These are phyloP conservation scores for Dendrobium nobile DNA, from an alignment of 106 monocot genomes.

Conservation along the genomic window DNA sequence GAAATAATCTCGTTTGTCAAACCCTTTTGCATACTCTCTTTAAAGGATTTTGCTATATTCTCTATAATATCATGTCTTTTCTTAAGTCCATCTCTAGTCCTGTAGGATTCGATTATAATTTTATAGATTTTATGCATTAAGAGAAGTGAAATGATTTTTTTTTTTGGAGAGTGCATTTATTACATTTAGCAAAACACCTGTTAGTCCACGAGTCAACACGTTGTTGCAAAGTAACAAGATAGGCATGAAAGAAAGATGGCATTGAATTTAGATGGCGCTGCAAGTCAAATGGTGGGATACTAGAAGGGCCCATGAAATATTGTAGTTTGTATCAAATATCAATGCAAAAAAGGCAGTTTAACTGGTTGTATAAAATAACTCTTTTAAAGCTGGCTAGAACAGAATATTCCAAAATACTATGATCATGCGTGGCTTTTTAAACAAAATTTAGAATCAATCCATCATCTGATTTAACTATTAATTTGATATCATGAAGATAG, in stretches of 20 bases:
- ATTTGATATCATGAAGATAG: neutral
- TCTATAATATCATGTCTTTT: neutral
- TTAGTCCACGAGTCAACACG: neutral
- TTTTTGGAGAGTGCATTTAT: neutral
- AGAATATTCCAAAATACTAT: neutral
- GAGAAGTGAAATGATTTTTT: neutral
- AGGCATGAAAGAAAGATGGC: neutral
- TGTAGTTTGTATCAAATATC: neutral
- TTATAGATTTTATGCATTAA: neutral
- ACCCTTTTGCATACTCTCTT: neutral
- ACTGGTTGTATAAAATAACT: neutral
- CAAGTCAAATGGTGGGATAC: neutral
- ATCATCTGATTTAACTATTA: neutral
- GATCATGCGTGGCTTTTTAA: neutral
- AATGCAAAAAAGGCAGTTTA: neutral
- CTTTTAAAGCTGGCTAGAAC: neutral
- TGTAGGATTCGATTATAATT: neutral
- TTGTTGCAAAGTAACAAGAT: slow-evolving; percentile 1
- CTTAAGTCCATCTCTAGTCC: neutral
- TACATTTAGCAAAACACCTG: neutral
- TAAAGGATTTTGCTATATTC: neutral
- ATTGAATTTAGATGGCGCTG: neutral
- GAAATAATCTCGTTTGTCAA: neutral
- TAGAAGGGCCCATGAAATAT: neutral
- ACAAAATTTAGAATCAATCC: neutral